Percentiles rank a stretch among this genome's conserved stretches.
Conservation (phyloP, 257 asterid genomes). For the Gardenia jasminoides region DNA sequence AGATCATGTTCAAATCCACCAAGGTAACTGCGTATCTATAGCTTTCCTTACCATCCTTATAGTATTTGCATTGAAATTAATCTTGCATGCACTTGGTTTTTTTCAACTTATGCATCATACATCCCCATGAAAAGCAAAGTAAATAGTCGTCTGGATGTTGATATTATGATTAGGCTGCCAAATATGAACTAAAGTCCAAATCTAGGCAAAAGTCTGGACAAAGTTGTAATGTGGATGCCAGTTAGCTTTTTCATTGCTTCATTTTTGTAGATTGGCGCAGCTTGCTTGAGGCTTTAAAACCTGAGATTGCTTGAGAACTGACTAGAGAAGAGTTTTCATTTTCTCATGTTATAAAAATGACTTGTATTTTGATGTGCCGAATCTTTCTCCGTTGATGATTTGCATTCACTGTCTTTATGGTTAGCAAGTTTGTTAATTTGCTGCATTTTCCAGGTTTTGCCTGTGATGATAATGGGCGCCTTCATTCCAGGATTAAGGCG, state of each 20-base stretch:
- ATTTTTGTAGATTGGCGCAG: too few species aligned
- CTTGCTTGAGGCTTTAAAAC: not conserved
- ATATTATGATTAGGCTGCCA: not conserved
- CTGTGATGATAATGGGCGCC: constrained; percentile 98
- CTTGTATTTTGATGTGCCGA: not conserved
- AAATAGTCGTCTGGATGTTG: too few species aligned
- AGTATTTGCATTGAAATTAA: not conserved
- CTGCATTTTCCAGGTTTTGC: constrained; percentile 59
- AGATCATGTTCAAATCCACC: constrained; percentile 96
- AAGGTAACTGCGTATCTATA: constrained; percentile 44
- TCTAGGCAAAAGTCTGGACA: not conserved
- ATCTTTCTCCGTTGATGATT: not conserved
- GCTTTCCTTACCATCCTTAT: not conserved
- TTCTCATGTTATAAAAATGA: not conserved
- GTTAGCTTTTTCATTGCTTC: not conserved
- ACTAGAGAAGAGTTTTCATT: not conserved
- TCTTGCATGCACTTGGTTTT: not conserved
- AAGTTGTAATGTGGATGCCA: not conserved
- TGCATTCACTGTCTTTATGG: not conserved
- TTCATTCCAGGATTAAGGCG: constrained; percentile 89
- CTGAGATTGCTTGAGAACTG: not conserved
- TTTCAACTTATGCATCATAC: not conserved
- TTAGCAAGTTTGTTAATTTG: too few species aligned
- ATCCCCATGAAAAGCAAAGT: not conserved
- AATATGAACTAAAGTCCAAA: not conserved